Evolutionary conservation across 2,329 filamentous ascomycete genomes (phyloP).

Genomic region (Microthyrium microscopicum): DNA sequence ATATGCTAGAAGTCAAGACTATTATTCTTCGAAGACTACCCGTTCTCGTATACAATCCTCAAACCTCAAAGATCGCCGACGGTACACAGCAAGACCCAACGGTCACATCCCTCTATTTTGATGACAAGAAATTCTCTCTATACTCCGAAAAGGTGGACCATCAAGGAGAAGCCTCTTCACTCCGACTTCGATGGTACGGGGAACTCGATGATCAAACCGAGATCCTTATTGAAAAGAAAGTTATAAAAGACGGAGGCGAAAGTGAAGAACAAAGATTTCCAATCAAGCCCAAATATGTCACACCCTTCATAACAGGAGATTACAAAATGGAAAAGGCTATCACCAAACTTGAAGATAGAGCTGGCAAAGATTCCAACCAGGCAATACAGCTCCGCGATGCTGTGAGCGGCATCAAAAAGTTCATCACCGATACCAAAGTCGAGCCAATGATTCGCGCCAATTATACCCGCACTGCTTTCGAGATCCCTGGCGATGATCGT

Average conservation of each 20-base stretch:
- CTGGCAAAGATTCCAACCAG: constrained; percentile 48
- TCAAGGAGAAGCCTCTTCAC: constrained; percentile 57
- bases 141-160: constrained; percentile 75
- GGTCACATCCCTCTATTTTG: constrained; percentile 92
- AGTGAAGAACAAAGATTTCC: constrained; percentile 66
- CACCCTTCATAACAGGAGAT: constrained; percentile 68
- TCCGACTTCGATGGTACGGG: constrained; percentile 84
- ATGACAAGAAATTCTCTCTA: constrained; percentile 69
- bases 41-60: constrained; percentile 82
- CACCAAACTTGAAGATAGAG: constrained; percentile 64
- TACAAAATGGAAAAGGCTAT: constrained; percentile 88
- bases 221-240: constrained; percentile 80
- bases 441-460: constrained; percentile 80
- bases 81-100: constrained; percentile 64
- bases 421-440: constrained; percentile 60
- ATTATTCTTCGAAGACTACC: constrained; percentile 81
- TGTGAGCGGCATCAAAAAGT: constrained; percentile 61
- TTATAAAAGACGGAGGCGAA: constrained; percentile 55
- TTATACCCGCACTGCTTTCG: constrained; percentile 88
- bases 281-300: constrained; percentile 89
- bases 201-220: constrained; percentile 63
- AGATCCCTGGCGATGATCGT: constrained; percentile 81
- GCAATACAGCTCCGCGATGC: constrained; percentile 54
- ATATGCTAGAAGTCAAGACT: constrained; percentile 92
- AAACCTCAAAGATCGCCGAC: constrained; percentile 67